phyloP scores from a whole-genome alignment of 179 eudicot species.

The Beta macrorhiza region DNA sequence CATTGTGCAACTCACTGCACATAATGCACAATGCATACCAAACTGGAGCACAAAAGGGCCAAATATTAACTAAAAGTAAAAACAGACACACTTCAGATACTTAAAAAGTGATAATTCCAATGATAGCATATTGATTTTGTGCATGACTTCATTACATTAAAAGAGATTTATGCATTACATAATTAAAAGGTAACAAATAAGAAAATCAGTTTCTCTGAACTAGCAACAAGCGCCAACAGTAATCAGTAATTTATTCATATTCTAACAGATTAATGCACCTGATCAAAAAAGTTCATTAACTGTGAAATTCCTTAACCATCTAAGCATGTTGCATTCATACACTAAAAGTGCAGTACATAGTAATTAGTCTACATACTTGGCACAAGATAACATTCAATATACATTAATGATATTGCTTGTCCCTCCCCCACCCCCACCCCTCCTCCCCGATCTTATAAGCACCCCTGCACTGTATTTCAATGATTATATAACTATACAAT shows the following conservation, averaged over 20 bases:
- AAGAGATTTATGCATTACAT: background rate
- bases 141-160: background rate
- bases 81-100: background rate
- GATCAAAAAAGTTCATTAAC: background rate
- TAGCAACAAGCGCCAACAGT: background rate
- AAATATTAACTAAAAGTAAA: background rate
- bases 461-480: no score
- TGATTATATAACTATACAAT: background rate
- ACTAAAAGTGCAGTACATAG: background rate
- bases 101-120: background rate
- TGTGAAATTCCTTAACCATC: background rate
- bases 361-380: no score
- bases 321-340: background rate
- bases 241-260: background rate
- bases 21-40: background rate
- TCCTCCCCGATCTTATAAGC: no score
- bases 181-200: background rate
- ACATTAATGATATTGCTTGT: no score
- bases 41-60: background rate
- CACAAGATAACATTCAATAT: no score
- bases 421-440: no score
- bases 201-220: background rate
- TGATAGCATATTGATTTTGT: no score
- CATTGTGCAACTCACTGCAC: background rate
- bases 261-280: background rate